Conservation (phyloP, 108 stramenopile species). For the Cyclostephanos tholiformis region DNA sequence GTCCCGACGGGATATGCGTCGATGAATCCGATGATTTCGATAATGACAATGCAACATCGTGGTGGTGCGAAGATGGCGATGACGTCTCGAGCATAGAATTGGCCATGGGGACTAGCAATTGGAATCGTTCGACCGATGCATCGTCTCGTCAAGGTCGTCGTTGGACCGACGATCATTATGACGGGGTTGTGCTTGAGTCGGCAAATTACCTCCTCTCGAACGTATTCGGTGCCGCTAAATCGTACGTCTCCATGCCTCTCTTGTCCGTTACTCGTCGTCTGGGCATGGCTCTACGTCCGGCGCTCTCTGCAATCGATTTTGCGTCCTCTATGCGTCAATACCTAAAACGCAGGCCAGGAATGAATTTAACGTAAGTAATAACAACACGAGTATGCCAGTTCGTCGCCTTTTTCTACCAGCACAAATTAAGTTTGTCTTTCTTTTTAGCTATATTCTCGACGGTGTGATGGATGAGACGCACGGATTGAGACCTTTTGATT, state of each 20-base stretch:
- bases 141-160: constrained; percentile 6
- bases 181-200: constrained; percentile 38
- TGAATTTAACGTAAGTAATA: constrained; percentile 40
- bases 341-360: constrained; percentile 48
- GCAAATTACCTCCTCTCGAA: constrained; percentile 28
- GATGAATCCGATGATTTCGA: constrained; percentile 9
- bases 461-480: constrained; percentile 48
- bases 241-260: constrained; percentile 31
- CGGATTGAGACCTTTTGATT: constrained; percentile 54
- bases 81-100: constrained; percentile 37
- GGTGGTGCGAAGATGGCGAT: constrained; percentile 35
- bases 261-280: constrained; percentile 24
- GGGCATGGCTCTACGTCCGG: constrained; percentile 22
- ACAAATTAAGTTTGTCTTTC: neutral
- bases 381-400: neutral
- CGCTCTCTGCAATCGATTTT: constrained; percentile 38
- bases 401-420: neutral
- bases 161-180: constrained; percentile 41
- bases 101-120: constrained; percentile 29
- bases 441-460: constrained; percentile 37
- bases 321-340: constrained; percentile 47
- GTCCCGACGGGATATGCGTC: constrained; percentile 15
- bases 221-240: constrained; percentile 15
- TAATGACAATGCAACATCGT: constrained; percentile 19
- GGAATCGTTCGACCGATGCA: neutral